Evolutionary conservation across 257 asterid species (phyloP), one percentile per base, ranked within the genome.

Genomic region (Solanum neorickii): DNA sequence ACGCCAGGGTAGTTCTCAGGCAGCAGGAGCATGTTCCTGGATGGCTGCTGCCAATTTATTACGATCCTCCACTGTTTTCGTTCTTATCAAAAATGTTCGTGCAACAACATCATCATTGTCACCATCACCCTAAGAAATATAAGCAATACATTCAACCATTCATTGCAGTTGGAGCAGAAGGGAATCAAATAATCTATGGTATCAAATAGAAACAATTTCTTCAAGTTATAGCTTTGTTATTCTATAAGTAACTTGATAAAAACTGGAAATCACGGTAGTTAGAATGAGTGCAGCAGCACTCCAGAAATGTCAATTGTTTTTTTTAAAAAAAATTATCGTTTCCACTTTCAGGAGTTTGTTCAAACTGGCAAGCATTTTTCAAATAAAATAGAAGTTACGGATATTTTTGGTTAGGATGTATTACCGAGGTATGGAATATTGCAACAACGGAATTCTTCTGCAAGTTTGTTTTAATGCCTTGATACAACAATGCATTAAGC

Each of bases 401-500:
- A 80, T 47, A 80, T 10, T 47, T 12, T 52, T 18, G 69, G 70
- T 33, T 15, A 14, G 60, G 78, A 91, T 70, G 66, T 52, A 33
- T 88, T 90, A 92, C 93, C 91, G 90, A 47, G 41, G 98, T 92
- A 90, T 97, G 99, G 87, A 96, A 93, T 92, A 96, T 93, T 59
- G 98, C 92, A 65, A 96, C 95, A 31, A 97, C 70, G 4, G 98
- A 86, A 68, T 93, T 96, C 93, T 93, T 97, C 91, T 96, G 99
- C 93, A 88, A 33, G 89, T 69, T 95, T 83, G 99, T 96, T 91
- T 95, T 96, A 92, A 97, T 96, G 90, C 98, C 98, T 5, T 94
- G 92, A 91, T 97, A 97, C 87, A 97, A 42, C 86, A 92, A 90
- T 70, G 99, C 99, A 91, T 97, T 96, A 75, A 97, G 97, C 88